Evolutionary conservation across 1,139 yeast genomes (phyloP).

Genomic region (Eremothecium cymbalariae): DNA sequence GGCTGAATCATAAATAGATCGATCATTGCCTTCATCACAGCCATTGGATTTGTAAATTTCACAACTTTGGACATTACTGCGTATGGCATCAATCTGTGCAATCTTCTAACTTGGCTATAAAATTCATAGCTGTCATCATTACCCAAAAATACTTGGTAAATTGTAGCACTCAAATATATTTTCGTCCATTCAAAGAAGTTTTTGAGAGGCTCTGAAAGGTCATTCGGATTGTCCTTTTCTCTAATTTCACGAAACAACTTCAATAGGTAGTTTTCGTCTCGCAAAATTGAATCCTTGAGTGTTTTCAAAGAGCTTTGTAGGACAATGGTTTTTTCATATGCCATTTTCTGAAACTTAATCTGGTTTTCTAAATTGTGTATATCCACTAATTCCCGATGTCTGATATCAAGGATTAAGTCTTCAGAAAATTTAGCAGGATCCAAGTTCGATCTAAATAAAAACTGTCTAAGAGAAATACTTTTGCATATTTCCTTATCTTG

Average conservation of each 20-base stretch:
- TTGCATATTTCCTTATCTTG: constrained; percentile 49
- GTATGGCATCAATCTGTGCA: constrained; percentile 75
- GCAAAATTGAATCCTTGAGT: constrained; percentile 29
- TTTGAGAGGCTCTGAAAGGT: constrained; percentile 59
- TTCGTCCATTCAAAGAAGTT: constrained; percentile 76
- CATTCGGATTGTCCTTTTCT: constrained; percentile 41
- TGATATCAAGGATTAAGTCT: constrained; percentile 46
- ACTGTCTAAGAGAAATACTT: constrained; percentile 44
- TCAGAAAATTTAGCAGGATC: constrained; percentile 27
- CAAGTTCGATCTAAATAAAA: constrained; percentile 38
- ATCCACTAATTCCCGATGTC: constrained; percentile 53
- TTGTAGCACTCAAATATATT: constrained; percentile 73
- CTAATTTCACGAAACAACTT: constrained; percentile 46
- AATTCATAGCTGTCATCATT: constrained; percentile 72
- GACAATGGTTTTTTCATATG: constrained; percentile 34
- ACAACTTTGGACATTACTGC: constrained; percentile 63
- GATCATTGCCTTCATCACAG: constrained; percentile 66
- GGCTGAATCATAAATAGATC: constrained; percentile 77
- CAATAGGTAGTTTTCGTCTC: constrained; percentile 30
- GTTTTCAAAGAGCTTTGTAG: constrained; percentile 32
- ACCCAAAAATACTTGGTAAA: constrained; percentile 71
- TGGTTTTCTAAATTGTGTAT: constrained; percentile 55
- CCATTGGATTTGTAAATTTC: constrained; percentile 76
- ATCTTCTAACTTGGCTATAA: constrained; percentile 54
- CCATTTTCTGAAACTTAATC: constrained; percentile 61